phyloP scores from a whole-genome alignment of 192 early-diverging fungal species.

The Pilaira anomala region DNA sequence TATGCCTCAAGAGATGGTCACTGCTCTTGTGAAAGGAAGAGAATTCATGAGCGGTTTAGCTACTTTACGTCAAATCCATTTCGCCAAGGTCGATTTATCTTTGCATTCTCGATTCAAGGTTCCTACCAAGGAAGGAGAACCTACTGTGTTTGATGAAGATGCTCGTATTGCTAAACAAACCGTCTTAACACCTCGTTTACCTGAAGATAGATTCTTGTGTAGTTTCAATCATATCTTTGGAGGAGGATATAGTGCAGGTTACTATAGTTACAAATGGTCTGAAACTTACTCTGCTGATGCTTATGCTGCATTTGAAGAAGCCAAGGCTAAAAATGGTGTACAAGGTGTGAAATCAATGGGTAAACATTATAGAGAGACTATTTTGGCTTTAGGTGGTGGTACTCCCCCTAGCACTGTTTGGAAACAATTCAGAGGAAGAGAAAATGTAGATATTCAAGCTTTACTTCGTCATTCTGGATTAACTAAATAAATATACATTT shows the following conservation, averaged over 20 bases:
- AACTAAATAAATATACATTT: constrained; percentile 1
- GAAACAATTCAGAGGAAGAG: constrained; percentile 51
- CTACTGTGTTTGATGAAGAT: constrained; percentile 55
- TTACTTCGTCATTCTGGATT: constrained; percentile 54
- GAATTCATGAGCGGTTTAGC: constrained; percentile 48
- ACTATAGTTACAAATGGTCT: constrained; percentile 65
- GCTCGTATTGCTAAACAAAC: constrained; percentile 45
- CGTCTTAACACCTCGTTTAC: constrained; percentile 39
- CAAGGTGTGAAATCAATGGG: constrained; percentile 33
- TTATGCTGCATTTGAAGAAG: constrained; percentile 57
- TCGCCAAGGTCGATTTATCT: constrained; percentile 49
- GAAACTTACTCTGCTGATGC: constrained; percentile 63
- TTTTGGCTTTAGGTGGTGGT: constrained; percentile 56
- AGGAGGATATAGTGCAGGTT: constrained; percentile 56
- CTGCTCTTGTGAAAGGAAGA: constrained; percentile 44
- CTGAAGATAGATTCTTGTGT: constrained; percentile 55
- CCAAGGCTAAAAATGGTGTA: background rate
- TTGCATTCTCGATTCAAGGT: constrained; percentile 43
- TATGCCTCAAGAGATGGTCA: constrained; percentile 56
- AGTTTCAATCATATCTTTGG: constrained; percentile 60
- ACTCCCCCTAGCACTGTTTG: constrained; percentile 52
- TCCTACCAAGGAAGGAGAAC: constrained; percentile 12
- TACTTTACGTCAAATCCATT: constrained; percentile 55
- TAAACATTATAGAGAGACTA: constrained; percentile 52
- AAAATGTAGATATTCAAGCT: constrained; percentile 47